These are phyloP conservation scores for Blastocrithidia nonstop DNA, from an alignment of 208 protist species.

Conservation along the genomic window DNA sequence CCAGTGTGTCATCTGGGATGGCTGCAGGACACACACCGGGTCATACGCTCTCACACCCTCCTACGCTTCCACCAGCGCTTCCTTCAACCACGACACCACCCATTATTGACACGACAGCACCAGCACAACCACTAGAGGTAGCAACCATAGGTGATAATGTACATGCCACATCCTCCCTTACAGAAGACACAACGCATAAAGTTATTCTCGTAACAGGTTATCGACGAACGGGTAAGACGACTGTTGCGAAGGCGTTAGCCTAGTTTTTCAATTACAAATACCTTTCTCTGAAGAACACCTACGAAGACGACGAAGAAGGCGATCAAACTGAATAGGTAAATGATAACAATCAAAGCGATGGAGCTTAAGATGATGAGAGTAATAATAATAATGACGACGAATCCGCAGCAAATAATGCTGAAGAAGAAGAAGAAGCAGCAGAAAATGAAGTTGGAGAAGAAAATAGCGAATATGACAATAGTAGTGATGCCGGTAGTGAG, in stretches of 20 bases:
- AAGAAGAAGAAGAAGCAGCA: conserved; percentile 2
- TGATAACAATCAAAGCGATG: conserved; percentile 6
- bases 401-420: not conserved
- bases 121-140: not conserved
- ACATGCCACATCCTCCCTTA: not conserved
- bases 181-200: conserved; percentile 11
- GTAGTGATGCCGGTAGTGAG: not conserved
- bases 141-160: conserved; percentile 5
- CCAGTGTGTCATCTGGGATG: not conserved
- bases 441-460: not conserved
- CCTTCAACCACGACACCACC: no score
- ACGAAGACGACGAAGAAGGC: not conserved
- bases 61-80: no score
- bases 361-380: conserved; percentile 5
- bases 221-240: conserved; percentile 51
- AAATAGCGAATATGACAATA: not conserved
- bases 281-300: conserved; percentile 19
- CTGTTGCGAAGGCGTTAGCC: conserved; percentile 40
- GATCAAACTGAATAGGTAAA: not conserved
- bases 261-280: conserved; percentile 36
- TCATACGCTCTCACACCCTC: no score
- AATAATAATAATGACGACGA: not conserved
- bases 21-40: no score
- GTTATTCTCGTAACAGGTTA: conserved; percentile 71
- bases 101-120: not conserved